A percentile compares a stretch with the other conserved stretches of the same genome.
Conservation (phyloP, 2,329 filamentous ascomycete genomes). For the Penicillium capsulatum region DNA sequence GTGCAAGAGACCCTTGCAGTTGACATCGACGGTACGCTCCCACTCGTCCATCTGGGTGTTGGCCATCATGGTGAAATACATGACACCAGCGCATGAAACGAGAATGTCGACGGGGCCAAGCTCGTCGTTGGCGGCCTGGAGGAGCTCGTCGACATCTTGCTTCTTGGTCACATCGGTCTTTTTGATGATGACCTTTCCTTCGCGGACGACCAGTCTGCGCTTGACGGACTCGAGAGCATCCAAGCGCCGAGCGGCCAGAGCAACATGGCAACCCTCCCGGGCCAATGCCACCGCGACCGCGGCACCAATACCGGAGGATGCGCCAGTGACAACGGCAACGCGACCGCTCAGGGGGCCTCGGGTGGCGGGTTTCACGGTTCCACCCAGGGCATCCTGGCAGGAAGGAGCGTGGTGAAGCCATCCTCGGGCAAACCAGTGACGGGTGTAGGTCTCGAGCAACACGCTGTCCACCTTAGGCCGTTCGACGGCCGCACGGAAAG, state of each 20-base stretch:
- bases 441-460: constrained; percentile 72
- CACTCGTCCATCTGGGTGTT: constrained; percentile 70
- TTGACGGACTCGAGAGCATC: constrained; percentile 66
- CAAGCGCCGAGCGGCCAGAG: constrained; percentile 65
- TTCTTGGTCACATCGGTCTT: constrained; percentile 69
- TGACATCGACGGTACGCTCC: constrained; percentile 78
- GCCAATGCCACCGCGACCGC: constrained; percentile 67
- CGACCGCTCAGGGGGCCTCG: constrained; percentile 61
- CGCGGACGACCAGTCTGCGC: constrained; percentile 53
- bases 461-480: constrained; percentile 65
- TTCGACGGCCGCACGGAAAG: constrained; percentile 55
- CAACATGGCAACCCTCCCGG: constrained; percentile 66
- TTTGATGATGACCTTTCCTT: constrained; percentile 63
- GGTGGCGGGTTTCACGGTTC: constrained; percentile 41
- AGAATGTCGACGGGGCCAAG: constrained; percentile 73
- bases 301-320: constrained; percentile 74
- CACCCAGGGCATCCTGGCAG: constrained; percentile 46
- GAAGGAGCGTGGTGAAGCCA: constrained; percentile 65
- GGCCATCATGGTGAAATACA: constrained; percentile 87
- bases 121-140: constrained; percentile 55
- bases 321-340: constrained; percentile 73
- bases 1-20: constrained; percentile 78
- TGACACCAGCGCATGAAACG: constrained; percentile 76
- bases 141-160: constrained; percentile 62
- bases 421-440: constrained; percentile 74